Evolutionary conservation across 441 rosid species (phyloP), one percentile per base, ranked within the genome.

Genomic region (Erysimum pusillum): DNA sequence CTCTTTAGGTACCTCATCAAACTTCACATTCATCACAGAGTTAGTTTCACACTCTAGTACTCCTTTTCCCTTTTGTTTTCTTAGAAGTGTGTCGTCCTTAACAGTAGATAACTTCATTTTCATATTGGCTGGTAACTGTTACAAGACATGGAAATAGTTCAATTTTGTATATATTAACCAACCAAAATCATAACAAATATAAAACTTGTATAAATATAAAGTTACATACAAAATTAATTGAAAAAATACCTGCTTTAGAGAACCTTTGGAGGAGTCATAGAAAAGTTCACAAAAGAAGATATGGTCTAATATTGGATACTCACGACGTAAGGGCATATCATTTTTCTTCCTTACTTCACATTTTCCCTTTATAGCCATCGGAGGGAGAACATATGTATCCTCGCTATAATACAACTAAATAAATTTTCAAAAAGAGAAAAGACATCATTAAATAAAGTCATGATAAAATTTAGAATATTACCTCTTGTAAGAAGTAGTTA

Each of bases 1-100:
- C 53, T 38, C 75, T 62, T 79, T 65, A 63, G 78, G 74, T 74
- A 79, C 82, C 63, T 81, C 87, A 57, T 25, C 67, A 69, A 81
- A 78, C 66, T 81, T 84, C 57, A 74, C 83, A 66, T 13, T 70
- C 32, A 17, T 20, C 31, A 6, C 85, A 7, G 45, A 57, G 60
- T 81, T 83, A 54, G 66, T 56, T 70, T 87, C 98, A 46, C 77
- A 89, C 79, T 85, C 89, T n/a, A n/a, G n/a, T 82, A 83, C 82
- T 59, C 87, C 56, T 76, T 95, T 95, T 15, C 96, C 97, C 78
- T 95, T 95, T 74, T 83, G 86, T 91, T 87, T 91, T 78, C 91
- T 88, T 38, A 80, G 48, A 41, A 87, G 84, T 63, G 75, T 83
- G 75, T 88, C 92, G 61, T 71, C 77, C 34, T 67, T 86, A 63